Conservation (phyloP, 805 yeast species). For the Zygosaccharomyces siamensis region DNA sequence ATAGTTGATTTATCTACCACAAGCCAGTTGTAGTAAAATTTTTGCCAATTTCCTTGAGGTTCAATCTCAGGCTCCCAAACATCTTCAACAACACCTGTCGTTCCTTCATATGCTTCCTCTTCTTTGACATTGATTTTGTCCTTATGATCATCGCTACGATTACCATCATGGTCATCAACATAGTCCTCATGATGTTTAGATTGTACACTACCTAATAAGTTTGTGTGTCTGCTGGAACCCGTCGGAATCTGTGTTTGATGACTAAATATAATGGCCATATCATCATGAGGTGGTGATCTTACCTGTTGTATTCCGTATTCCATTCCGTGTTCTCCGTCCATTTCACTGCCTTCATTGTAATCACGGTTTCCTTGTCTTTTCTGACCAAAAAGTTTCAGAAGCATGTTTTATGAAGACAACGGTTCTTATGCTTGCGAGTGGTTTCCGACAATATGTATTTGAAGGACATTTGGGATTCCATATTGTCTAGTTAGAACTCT, state of each 20-base stretch:
- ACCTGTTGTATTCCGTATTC: background rate
- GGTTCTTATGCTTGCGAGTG: background rate
- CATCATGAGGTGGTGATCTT: slow-evolving; percentile 10
- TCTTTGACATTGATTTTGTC: background rate
- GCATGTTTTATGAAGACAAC: background rate
- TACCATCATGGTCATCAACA: background rate
- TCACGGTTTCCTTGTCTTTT: background rate
- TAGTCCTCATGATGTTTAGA: background rate
- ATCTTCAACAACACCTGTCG: slow-evolving; percentile 1
- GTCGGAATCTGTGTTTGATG: slow-evolving; percentile 5
- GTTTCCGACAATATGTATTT: no score
- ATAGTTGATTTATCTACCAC: slow-evolving; percentile 28
- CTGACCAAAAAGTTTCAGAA: background rate
- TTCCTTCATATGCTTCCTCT: background rate
- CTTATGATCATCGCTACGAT: background rate
- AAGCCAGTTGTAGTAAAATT: slow-evolving; percentile 23
- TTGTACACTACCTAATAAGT: background rate
- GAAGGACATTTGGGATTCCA: no score
- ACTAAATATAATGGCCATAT: slow-evolving; percentile 19
- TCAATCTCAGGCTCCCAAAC: slow-evolving; percentile 9
- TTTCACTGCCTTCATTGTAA: background rate
- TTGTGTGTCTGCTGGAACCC: background rate
- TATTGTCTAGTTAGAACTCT: no score
- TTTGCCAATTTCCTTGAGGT: slow-evolving; percentile 18
- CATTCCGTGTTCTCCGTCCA: background rate